These are phyloP conservation scores for Bryoerythrophyllum caledonicum DNA, from an alignment of 225 moss, liverwort and hornwort genomes.

Conservation along the genomic window DNA sequence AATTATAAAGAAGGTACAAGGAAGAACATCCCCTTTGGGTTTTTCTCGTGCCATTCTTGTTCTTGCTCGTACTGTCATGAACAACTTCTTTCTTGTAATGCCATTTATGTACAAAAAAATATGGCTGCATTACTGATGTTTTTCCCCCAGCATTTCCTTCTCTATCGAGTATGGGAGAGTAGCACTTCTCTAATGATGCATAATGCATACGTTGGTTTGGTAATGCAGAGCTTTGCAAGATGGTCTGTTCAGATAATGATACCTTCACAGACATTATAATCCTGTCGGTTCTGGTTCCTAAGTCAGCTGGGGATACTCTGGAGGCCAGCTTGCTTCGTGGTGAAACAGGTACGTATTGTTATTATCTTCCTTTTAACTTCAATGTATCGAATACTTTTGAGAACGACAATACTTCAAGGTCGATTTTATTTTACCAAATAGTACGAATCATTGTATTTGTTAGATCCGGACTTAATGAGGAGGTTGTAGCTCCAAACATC, in stretches of 20 bases:
- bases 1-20: slow-evolving; percentile 68
- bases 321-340: slow-evolving; percentile 45
- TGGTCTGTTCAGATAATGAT: slow-evolving; percentile 72
- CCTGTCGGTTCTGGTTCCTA: slow-evolving; percentile 69
- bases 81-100: background rate
- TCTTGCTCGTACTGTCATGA: too few species aligned
- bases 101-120: slow-evolving; percentile 4
- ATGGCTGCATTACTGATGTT: slow-evolving; percentile 3
- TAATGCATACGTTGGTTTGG: slow-evolving; percentile 2
- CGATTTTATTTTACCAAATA: background rate
- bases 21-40: background rate
- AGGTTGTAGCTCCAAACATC: too few species aligned
- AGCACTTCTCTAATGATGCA: background rate
- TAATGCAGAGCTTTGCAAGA: slow-evolving; percentile 76
- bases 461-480: background rate
- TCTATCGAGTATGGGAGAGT: background rate
- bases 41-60: background rate
- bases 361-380: background rate
- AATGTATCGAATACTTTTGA: too few species aligned
- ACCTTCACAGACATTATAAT: slow-evolving; percentile 69
- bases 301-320: slow-evolving; percentile 56
- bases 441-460: background rate
- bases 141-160: background rate
- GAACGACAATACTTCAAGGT: too few species aligned
- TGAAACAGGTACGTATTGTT: slow-evolving; percentile 26